Conservation (phyloP, 805 yeast species). For the Saturnispora mendoncae region DNA sequence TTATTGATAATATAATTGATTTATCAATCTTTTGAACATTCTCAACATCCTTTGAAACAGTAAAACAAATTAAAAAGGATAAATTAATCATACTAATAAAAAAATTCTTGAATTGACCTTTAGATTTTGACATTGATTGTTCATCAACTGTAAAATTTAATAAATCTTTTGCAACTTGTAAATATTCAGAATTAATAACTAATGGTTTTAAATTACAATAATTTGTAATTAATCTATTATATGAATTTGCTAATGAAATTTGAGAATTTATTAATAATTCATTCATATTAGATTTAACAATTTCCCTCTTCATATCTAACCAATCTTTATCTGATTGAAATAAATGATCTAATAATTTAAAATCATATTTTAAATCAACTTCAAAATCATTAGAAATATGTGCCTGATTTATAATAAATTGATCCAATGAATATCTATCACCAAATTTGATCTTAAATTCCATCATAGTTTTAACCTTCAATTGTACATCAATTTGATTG, state of each 20-base stretch:
- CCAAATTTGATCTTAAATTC: slow-evolving; percentile 32
- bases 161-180: slow-evolving; percentile 37
- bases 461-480: slow-evolving; percentile 30
- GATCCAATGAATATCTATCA: slow-evolving; percentile 37
- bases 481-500: slow-evolving; percentile 14
- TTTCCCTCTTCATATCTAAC: slow-evolving; percentile 40
- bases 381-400: slow-evolving; percentile 43
- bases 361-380: slow-evolving; percentile 44
- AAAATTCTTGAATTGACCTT: slow-evolving; percentile 37
- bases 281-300: slow-evolving; percentile 52
- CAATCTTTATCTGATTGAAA: slow-evolving; percentile 39
- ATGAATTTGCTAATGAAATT: slow-evolving; percentile 58
- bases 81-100: slow-evolving; percentile 60
- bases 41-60: slow-evolving; percentile 27
- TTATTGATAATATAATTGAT: slow-evolving; percentile 33
- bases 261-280: slow-evolving; percentile 60
- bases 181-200: slow-evolving; percentile 22
- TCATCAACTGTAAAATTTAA: slow-evolving; percentile 42
- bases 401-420: slow-evolving; percentile 42
- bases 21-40: slow-evolving; percentile 26
- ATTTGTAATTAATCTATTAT: slow-evolving; percentile 71
- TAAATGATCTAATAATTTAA: slow-evolving; percentile 53
- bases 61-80: slow-evolving; percentile 43
- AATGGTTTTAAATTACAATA: slow-evolving; percentile 38
- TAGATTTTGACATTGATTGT: slow-evolving; percentile 36